Evolutionary conservation across 1,284 basidiomycete genomes (phyloP).

Genomic region (Cutaneotrichosporon sp.): DNA sequence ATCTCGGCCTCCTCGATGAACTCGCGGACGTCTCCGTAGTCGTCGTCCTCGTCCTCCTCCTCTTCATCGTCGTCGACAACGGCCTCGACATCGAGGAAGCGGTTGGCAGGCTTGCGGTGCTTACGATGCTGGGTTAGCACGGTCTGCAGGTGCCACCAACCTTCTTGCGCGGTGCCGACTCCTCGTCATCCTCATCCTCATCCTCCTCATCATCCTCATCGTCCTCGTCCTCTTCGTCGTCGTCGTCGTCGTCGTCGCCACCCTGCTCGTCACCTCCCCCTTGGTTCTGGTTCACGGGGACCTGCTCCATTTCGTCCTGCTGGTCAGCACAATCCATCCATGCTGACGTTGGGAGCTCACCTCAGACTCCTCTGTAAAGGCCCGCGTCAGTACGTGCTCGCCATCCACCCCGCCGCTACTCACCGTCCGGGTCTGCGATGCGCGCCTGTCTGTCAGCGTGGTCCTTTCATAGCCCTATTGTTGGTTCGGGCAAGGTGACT

Average conservation of each 20-base stretch:
- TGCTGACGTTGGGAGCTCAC: constrained; percentile 20
- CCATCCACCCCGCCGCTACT: constrained; percentile 7
- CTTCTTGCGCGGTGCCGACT: constrained; percentile 11
- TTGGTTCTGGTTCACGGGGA: constrained; percentile 50
- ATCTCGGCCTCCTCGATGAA: constrained; percentile 75
- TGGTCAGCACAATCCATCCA: constrained; percentile 5
- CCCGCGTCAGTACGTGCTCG: neutral
- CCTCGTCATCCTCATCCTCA: constrained; percentile 23
- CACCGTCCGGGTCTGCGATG: constrained; percentile 44
- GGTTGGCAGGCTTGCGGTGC: constrained; percentile 62
- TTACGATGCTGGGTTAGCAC: constrained; percentile 19
- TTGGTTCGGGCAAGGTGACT: constrained; percentile 21
- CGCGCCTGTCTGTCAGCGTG: constrained; percentile 30
- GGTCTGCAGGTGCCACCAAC: constrained; percentile 8
- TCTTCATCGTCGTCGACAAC: constrained; percentile 94
- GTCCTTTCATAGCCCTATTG: neutral
- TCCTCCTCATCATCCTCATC: constrained; percentile 54
- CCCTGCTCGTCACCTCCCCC: constrained; percentile 37
- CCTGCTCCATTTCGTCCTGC: constrained; percentile 27
- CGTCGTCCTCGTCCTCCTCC: constrained; percentile 88
- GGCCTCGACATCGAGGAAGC: constrained; percentile 94
- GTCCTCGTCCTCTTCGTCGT: constrained; percentile 63
- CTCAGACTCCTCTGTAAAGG: constrained; percentile 26
- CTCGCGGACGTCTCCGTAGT: constrained; percentile 61
- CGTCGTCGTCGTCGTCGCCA: constrained; percentile 61